Conservation (phyloP, 1,284 basidiomycete genomes). For the Phenoliferia sp. region DNA sequence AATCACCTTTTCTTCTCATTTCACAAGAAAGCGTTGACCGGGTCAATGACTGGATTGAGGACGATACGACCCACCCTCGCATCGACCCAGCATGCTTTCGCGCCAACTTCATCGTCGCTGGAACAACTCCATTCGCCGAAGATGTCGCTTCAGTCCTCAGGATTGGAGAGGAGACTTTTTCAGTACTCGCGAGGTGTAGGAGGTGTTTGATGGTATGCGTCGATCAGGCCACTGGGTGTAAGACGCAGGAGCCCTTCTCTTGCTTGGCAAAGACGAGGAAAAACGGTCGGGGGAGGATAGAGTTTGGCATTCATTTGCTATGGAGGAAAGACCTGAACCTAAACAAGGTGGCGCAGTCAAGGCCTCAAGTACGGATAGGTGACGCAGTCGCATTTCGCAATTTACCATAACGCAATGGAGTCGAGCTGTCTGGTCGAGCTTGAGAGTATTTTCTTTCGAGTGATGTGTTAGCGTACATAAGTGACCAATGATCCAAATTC, state of each 20-base stretch:
- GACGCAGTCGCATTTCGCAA: no score
- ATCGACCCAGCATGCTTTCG: constrained; percentile 18
- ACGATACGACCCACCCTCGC: not conserved
- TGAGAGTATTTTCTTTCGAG: no score
- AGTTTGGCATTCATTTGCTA: constrained; percentile 20
- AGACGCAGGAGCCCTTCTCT: constrained; percentile 14
- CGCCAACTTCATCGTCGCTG: constrained; percentile 18
- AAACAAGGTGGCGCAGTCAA: no score
- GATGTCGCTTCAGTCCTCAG: constrained; percentile 8
- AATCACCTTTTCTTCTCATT: constrained; percentile 30
- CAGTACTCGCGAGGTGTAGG: constrained; percentile 18
- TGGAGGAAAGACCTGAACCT: constrained; percentile 8
- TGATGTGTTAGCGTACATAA: no score
- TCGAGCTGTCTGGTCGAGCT: no score
- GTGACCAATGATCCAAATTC: no score
- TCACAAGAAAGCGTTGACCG: constrained; percentile 9
- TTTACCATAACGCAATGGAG: no score
- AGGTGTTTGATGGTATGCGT: constrained; percentile 27
- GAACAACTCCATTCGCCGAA: constrained; percentile 13
- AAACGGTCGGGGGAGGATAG: constrained; percentile 11
- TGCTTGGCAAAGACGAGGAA: constrained; percentile 15
- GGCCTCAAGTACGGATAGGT: no score
- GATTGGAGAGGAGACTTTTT: constrained; percentile 9
- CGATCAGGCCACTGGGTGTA: constrained; percentile 20
- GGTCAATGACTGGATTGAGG: constrained; percentile 17